Evolutionary conservation across 2,329 filamentous ascomycete genomes (phyloP).

Genomic region (Calonectria pseudoreteaudii): DNA sequence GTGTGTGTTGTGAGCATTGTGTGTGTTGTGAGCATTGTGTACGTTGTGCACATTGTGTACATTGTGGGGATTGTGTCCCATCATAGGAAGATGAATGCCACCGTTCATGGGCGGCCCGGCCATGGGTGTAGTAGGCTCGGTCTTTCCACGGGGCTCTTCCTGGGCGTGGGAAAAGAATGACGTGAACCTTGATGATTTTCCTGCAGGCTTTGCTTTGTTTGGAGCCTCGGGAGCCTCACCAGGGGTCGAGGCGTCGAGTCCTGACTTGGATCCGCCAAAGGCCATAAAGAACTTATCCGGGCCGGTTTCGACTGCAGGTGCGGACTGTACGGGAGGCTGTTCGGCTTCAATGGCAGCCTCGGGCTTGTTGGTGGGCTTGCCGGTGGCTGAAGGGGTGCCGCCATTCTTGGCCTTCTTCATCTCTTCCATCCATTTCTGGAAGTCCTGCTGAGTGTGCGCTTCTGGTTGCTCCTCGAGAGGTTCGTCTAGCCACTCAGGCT

Average conservation of each 20-base stretch:
- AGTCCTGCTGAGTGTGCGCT: conserved; percentile 87
- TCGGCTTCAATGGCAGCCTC: conserved; percentile 58
- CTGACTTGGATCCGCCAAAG: conserved; percentile 57
- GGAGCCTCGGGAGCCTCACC: conserved; percentile 59
- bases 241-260: conserved; percentile 60
- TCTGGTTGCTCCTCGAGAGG: conserved; percentile 76
- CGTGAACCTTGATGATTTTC: conserved; percentile 86
- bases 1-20: neutral
- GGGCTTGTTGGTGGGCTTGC: conserved; percentile 50
- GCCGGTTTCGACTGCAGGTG: conserved; percentile 73
- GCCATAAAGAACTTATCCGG: conserved; percentile 83
- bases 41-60: neutral
- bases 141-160: conserved; percentile 64
- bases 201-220: conserved; percentile 66
- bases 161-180: conserved; percentile 73
- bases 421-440: conserved; percentile 92
- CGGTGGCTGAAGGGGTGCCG: conserved; percentile 48
- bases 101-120: conserved; percentile 40
- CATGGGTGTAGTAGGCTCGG: conserved; percentile 61
- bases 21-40: neutral
- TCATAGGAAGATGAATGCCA: conserved; percentile 30
- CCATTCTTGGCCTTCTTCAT: conserved; percentile 78
- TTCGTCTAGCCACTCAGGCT: conserved; percentile 92
- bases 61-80: conserved; percentile 30
- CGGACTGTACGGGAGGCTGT: conserved; percentile 67